Base-by-base conservation (phyloP, 75 land plant genomes). In the Cupressus sempervirens region DNA sequence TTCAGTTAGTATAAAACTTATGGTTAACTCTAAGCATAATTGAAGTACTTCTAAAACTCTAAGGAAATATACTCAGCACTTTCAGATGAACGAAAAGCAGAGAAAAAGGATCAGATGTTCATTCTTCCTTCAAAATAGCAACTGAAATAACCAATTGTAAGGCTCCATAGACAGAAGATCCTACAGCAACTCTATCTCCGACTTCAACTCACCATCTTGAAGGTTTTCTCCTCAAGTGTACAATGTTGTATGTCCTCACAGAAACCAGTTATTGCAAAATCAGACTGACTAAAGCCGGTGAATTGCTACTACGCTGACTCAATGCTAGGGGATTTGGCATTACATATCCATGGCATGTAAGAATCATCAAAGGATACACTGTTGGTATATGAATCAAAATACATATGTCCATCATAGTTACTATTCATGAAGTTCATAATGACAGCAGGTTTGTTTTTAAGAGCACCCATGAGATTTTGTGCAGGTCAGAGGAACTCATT, bases 111-210 rank as follows among this genome's bases (percentile, higher is more conserved):
- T 18, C 45, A 76, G 38, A 50, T 50, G 53, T 50, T 62, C 79
- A 40, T 38, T 26, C n/a, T 38, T 40, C 79, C 79, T 20, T 76
- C 79, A 40, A 76, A 76, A 76, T 76, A 38, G 40, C 79, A 76
- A 6, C 79, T 38, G 79, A 40, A 40, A 76, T 20, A 32, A 76
- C 79, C 79, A 76, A 3, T 23, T 18, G 10, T 76, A 76, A 20
- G 79, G 41, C 26, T 76, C 79, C 45, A 76, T 20, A 7, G 79
- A 40, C 10, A 26, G 79, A 40, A 76, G 26, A 9, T 76, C 79
- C 79, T 76, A 26, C 4, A 41, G 20, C 38, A 76, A 8, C 45
- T 40, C 79, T 45, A 76, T 23, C 79, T 76, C 43, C 40, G 79
- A 76, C 40, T 40, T 76, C 40, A 62, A 7, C 38, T 23, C 79